Conservation (phyloP, 1,139 yeast genomes). For the Yamadazyma friedrichii region DNA sequence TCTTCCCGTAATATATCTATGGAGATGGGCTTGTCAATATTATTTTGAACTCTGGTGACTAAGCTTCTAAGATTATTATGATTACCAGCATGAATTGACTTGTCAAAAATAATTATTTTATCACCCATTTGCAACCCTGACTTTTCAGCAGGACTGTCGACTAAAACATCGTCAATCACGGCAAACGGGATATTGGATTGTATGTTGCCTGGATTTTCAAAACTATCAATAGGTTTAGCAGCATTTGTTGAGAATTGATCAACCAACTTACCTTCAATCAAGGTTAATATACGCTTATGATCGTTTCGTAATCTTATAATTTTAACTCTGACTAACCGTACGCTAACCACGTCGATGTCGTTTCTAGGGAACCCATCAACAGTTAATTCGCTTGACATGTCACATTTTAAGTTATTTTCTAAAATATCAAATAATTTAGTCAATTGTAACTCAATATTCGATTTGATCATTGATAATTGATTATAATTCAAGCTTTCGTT, state of each 20-base stretch:
- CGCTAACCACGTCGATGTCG: constrained; percentile 77
- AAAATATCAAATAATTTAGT: constrained; percentile 31
- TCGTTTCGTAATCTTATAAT: constrained; percentile 74
- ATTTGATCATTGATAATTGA: constrained; percentile 31
- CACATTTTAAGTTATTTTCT: constrained; percentile 37
- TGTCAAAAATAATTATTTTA: constrained; percentile 50
- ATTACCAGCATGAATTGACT: constrained; percentile 49
- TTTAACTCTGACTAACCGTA: constrained; percentile 59
- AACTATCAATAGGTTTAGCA: neutral
- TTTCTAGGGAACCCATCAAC: constrained; percentile 81
- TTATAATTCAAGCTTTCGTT: constrained; percentile 20
- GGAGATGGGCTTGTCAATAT: constrained; percentile 26
- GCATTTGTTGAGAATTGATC: constrained; percentile 33
- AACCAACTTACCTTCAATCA: constrained; percentile 46
- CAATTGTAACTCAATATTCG: constrained; percentile 34
- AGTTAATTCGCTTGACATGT: constrained; percentile 65
- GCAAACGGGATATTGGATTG: constrained; percentile 54
- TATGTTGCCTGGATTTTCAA: neutral
- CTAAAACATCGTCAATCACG: constrained; percentile 43
- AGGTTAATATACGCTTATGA: constrained; percentile 47
- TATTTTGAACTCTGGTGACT: constrained; percentile 28
- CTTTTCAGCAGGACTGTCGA: constrained; percentile 46
- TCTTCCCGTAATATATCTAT: constrained; percentile 36
- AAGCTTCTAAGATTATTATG: constrained; percentile 45
- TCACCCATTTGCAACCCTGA: constrained; percentile 50